These are phyloP conservation scores for Leccinum rimulosum DNA, from an alignment of 768 basidiomycete species.

Conservation along the genomic window DNA sequence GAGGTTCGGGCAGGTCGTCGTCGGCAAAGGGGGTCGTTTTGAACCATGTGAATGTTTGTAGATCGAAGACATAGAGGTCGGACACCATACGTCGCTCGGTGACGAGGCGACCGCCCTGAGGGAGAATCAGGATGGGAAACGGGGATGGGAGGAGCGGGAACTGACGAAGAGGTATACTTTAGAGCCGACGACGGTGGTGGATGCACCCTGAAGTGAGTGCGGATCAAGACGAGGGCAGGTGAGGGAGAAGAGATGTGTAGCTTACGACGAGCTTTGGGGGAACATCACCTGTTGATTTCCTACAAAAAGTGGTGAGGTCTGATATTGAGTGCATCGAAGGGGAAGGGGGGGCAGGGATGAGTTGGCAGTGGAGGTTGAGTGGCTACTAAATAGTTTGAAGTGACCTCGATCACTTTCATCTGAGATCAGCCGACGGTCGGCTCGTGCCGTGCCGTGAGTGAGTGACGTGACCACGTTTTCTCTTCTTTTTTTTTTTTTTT, in stretches of 20 bases:
- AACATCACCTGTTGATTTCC: constrained; percentile 81
- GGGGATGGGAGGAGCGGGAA: neutral
- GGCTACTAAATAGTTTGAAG: constrained; percentile 16
- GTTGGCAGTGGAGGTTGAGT: constrained; percentile 6
- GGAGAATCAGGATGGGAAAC: neutral
- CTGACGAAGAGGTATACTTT: constrained; percentile 89
- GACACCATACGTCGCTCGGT: constrained; percentile 85
- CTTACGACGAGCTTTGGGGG: constrained; percentile 86
- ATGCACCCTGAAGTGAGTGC: constrained; percentile 62
- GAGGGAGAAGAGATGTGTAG: constrained; percentile 8
- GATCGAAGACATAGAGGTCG: constrained; percentile 88
- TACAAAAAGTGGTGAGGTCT: constrained; percentile 83
- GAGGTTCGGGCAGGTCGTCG: constrained; percentile 72
- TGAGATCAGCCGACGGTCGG: constrained; percentile 28
- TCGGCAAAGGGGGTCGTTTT: constrained; percentile 57
- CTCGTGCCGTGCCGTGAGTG: constrained; percentile 13
- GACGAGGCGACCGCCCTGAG: constrained; percentile 82
- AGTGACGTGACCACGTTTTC: constrained; percentile 21
- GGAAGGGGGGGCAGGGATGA: constrained; percentile 4
- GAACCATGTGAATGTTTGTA: constrained; percentile 80
- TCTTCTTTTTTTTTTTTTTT: no score
- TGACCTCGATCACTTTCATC: constrained; percentile 19
- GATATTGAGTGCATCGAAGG: constrained; percentile 73
- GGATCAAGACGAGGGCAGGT: neutral
- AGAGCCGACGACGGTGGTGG: constrained; percentile 85